phyloP scores from a whole-genome alignment of 805 yeast species.

The Metschnikowia borealis region DNA sequence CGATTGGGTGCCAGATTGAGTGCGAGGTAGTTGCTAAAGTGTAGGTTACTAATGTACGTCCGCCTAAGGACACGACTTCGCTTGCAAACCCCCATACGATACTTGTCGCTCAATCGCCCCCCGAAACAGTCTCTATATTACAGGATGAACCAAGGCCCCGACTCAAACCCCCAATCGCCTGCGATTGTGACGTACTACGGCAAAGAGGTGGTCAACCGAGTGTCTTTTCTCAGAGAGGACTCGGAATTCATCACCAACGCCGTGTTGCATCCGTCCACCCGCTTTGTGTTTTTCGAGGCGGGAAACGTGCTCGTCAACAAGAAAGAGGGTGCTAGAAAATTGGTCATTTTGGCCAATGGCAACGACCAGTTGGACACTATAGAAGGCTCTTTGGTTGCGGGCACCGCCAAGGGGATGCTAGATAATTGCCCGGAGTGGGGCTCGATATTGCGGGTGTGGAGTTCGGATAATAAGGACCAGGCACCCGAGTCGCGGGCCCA shows the following conservation, averaged over 20 bases:
- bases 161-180: constrained; percentile 1
- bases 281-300: constrained; percentile 43
- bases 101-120: not conserved
- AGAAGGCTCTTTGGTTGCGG: constrained; percentile 14
- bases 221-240: constrained; percentile 60
- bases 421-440: constrained; percentile 14
- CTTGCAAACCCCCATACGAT: not conserved
- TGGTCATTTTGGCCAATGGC: constrained; percentile 35
- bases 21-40: constrained; percentile 3
- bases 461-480: constrained; percentile 29
- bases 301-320: constrained; percentile 32
- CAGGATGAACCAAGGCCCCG: constrained; percentile 11
- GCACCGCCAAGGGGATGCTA: constrained; percentile 22
- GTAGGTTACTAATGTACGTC: constrained; percentile 1
- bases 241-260: constrained; percentile 46
- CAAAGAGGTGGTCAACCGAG: constrained; percentile 55
- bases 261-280: constrained; percentile 42
- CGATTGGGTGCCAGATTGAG: not conserved
- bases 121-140: constrained; percentile 4
- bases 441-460: constrained; percentile 20
- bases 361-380: constrained; percentile 26
- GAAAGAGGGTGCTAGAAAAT: constrained; percentile 21
- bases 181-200: constrained; percentile 35
- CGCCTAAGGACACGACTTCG: constrained; percentile 1
- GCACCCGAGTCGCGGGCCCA: constrained; percentile 38